Conservation (phyloP, 2,329 filamentous ascomycete species). For the Alternaria panax region DNA sequence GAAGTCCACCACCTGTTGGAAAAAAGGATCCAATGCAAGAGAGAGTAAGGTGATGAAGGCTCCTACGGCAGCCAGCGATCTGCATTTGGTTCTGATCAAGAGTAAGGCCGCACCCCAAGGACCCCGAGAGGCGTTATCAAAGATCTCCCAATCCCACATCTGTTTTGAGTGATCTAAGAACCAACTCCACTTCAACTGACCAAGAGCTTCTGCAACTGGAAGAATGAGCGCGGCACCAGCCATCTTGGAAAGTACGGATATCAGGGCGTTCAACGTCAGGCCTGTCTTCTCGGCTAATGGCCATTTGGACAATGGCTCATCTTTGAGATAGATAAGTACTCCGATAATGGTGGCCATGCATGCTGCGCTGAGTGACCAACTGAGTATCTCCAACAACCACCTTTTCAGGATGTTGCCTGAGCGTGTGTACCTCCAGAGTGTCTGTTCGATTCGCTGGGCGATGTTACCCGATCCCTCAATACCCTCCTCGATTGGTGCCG, state of each 20-base stretch:
- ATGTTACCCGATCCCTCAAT: slow-evolving; percentile 16
- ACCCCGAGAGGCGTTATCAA: slow-evolving; percentile 42
- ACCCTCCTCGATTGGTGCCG: slow-evolving; percentile 13
- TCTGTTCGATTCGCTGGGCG: slow-evolving; percentile 34
- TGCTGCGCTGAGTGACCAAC: slow-evolving; percentile 34
- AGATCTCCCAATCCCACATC: slow-evolving; percentile 48
- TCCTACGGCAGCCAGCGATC: slow-evolving; percentile 30
- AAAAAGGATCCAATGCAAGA: slow-evolving; percentile 40
- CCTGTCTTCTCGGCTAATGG: slow-evolving; percentile 1
- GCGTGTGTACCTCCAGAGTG: slow-evolving; percentile 22
- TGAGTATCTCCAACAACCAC: slow-evolving; percentile 37
- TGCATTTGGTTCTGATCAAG: slow-evolving; percentile 26
- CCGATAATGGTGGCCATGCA: slow-evolving; percentile 34
- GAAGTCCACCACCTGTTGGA: slow-evolving; percentile 42
- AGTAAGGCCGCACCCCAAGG: slow-evolving; percentile 37
- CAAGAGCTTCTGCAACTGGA: slow-evolving; percentile 40
- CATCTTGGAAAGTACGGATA: slow-evolving; percentile 39
- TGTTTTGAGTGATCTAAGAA: slow-evolving; percentile 35
- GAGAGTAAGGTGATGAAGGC: slow-evolving; percentile 30
- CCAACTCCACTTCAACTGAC: slow-evolving; percentile 49
- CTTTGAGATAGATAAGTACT: slow-evolving; percentile 17
- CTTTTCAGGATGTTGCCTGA: slow-evolving; percentile 30
- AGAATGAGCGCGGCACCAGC: slow-evolving; percentile 39
- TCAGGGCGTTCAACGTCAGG: slow-evolving; percentile 38
- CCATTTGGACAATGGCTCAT: slow-evolving; percentile 20